Conservation (phyloP, 495 filamentous ascomycete species). For the Neurospora intermedia region DNA sequence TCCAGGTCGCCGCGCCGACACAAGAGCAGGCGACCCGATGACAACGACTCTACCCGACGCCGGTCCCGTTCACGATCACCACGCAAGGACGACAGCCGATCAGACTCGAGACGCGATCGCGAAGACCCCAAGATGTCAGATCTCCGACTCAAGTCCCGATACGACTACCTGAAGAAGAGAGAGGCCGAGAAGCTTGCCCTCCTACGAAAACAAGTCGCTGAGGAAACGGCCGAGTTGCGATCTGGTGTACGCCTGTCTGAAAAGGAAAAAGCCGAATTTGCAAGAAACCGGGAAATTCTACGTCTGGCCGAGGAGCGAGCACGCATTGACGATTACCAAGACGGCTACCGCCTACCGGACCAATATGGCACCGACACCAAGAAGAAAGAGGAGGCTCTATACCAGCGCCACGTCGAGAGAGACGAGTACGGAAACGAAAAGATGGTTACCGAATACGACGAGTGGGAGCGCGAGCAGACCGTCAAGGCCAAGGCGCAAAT, state of each 20-base stretch:
- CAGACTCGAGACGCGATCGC: not conserved
- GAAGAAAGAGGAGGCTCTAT: slow-evolving; percentile 82
- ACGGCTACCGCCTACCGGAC: slow-evolving; percentile 90
- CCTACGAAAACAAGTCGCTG: slow-evolving; percentile 80
- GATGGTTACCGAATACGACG: slow-evolving; percentile 88
- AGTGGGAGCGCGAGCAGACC: slow-evolving; percentile 90
- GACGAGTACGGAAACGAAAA: slow-evolving; percentile 83
- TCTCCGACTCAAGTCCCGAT: slow-evolving; percentile 69
- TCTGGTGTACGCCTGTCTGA: slow-evolving; percentile 65
- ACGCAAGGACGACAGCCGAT: slow-evolving; percentile 1
- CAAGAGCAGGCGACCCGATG: slow-evolving; percentile 21
- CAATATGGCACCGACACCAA: slow-evolving; percentile 88
- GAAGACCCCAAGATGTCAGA: slow-evolving; percentile 54
- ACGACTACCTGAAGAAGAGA: slow-evolving; percentile 88
- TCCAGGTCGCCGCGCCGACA: slow-evolving; percentile 19
- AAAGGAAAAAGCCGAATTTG: slow-evolving; percentile 81
- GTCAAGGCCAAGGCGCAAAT: slow-evolving; percentile 87
- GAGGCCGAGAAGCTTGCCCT: slow-evolving; percentile 77
- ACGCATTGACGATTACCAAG: slow-evolving; percentile 80
- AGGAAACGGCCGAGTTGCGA: slow-evolving; percentile 74
- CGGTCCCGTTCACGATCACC: slow-evolving; percentile 12
- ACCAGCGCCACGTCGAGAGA: slow-evolving; percentile 81
- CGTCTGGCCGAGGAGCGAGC: slow-evolving; percentile 80
- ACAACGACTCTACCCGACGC: slow-evolving; percentile 17
- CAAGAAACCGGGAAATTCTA: slow-evolving; percentile 77